These are phyloP conservation scores for Podospora didyma DNA, from an alignment of 495 filamentous ascomycete species.

Conservation along the genomic window DNA sequence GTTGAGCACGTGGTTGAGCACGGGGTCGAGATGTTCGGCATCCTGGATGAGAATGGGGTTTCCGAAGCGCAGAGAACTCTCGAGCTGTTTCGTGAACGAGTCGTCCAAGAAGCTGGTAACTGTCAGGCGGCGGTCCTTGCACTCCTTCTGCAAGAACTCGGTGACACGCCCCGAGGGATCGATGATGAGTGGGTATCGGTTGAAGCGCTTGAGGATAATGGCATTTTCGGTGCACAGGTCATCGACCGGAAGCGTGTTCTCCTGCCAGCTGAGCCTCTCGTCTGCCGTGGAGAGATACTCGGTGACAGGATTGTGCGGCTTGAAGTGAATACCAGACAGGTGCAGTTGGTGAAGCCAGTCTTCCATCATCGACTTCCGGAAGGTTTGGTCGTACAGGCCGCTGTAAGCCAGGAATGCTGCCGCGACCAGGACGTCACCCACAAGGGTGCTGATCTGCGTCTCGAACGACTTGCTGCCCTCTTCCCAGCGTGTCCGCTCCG, in stretches of 20 bases:
- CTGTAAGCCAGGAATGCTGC: conserved; percentile 97
- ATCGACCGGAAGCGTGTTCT: conserved; percentile 92
- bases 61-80: conserved; percentile 93
- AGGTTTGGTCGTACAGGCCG: conserved; percentile 96
- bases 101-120: conserved; percentile 98
- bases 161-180: conserved; percentile 92
- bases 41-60: conserved; percentile 99
- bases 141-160: conserved; percentile 91
- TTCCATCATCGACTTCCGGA: conserved; percentile 94
- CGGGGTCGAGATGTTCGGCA: conserved; percentile 92
- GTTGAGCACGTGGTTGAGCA: conserved; percentile 98
- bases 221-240: conserved; percentile 99
- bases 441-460: conserved; percentile 92
- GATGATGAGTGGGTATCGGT: conserved; percentile 96
- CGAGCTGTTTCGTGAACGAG: conserved; percentile 95
- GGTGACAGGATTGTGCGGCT: conserved; percentile 87
- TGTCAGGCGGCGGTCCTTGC: conserved; percentile 87
- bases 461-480: conserved; percentile 96
- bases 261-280: conserved; percentile 90
- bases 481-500: conserved; percentile 90
- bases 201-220: conserved; percentile 94
- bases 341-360: conserved; percentile 93
- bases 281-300: conserved; percentile 97
- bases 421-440: conserved; percentile 91
- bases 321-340: conserved; percentile 86